Evolutionary conservation across 108 stramenopile species (phyloP).

Genomic region (Nitzschia palea): DNA sequence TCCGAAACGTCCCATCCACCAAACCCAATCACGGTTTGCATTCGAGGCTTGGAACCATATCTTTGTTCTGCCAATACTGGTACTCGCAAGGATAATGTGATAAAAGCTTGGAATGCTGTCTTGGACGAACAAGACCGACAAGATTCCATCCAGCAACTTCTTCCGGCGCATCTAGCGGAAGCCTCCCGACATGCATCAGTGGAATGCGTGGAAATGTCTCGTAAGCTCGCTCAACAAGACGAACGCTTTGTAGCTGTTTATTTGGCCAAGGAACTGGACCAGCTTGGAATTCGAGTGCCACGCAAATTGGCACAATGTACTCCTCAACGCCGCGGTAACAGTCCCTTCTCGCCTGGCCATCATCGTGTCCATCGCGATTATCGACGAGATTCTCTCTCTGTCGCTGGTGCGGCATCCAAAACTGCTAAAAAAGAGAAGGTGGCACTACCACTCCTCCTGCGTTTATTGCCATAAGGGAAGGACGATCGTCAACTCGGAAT

Average conservation of each 20-base stretch:
- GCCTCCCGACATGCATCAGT: neutral
- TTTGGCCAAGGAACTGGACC: neutral
- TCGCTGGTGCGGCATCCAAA: neutral
- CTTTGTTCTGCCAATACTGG: neutral
- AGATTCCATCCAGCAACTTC: neutral
- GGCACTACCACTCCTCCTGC: too few species aligned
- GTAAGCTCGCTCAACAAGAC: neutral
- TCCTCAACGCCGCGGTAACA: too few species aligned
- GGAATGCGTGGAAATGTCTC: neutral
- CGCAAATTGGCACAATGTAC: too few species aligned
- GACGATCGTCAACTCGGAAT: too few species aligned
- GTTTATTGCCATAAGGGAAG: too few species aligned
- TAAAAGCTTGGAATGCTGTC: neutral
- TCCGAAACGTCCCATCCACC: neutral
- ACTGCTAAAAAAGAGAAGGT: too few species aligned
- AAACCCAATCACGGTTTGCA: neutral
- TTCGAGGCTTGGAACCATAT: neutral
- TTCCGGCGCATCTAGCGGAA: neutral
- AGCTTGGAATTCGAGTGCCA: too few species aligned
- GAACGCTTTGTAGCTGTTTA: neutral
- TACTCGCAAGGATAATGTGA: neutral
- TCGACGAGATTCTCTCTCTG: neutral
- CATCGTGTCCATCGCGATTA: neutral
- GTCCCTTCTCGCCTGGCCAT: neutral
- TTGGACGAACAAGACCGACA: constrained; percentile 1